Evolutionary conservation across 805 yeast genomes (phyloP).

Genomic region (Yarrowia sp.): DNA sequence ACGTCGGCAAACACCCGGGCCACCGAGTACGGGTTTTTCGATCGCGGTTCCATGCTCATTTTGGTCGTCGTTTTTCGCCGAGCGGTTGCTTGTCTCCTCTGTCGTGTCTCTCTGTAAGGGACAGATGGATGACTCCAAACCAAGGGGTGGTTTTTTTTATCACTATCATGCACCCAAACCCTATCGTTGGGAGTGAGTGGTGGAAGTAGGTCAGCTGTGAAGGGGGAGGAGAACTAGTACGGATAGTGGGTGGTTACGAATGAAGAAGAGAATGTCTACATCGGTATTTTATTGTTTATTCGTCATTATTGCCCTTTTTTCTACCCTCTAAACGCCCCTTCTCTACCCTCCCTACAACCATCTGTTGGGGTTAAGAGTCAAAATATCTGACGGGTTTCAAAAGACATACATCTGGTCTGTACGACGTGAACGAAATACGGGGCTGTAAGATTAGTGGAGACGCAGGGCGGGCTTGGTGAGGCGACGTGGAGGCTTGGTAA

Average conservation of each 20-base stretch:
- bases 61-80: neutral
- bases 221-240: too few species aligned
- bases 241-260: too few species aligned
- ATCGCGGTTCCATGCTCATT: constrained; percentile 38
- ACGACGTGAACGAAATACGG: neutral
- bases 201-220: too few species aligned
- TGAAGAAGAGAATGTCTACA: too few species aligned
- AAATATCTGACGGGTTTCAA: neutral
- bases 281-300: too few species aligned
- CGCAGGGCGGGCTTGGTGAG: too few species aligned
- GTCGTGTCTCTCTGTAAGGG: neutral
- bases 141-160: constrained; percentile 17
- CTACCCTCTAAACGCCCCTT: too few species aligned
- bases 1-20: constrained; percentile 85
- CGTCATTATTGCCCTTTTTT: too few species aligned
- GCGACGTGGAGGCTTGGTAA: too few species aligned
- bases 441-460: too few species aligned
- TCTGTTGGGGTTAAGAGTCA: constrained; percentile 25
- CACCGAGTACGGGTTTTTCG: constrained; percentile 53
- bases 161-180: constrained; percentile 30
- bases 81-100: too few species aligned
- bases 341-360: too few species aligned
- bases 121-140: constrained; percentile 4
- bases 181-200: constrained; percentile 22
- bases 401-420: neutral